These are phyloP conservation scores for Fusarium pininemorale DNA, from an alignment of 2,329 filamentous ascomycete species.

Conservation along the genomic window DNA sequence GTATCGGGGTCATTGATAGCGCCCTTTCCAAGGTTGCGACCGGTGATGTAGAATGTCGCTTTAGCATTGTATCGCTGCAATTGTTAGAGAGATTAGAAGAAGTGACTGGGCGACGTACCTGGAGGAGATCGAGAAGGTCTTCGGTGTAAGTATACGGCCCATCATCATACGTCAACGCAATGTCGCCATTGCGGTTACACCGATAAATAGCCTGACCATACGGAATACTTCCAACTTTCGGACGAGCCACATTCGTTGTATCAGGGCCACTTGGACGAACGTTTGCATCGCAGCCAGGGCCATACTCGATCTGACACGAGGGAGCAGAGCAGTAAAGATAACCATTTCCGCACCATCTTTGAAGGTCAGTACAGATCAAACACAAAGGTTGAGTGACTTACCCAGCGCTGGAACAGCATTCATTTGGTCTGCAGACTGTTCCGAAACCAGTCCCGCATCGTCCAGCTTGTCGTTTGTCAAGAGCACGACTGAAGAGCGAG, in stretches of 20 bases:
- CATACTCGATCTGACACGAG: slow-evolving; percentile 68
- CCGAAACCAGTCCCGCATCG: slow-evolving; percentile 54
- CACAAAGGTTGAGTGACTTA: slow-evolving; percentile 23
- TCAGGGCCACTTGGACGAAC: slow-evolving; percentile 60
- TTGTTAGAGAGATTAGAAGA: not conserved
- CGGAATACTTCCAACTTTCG: slow-evolving; percentile 61
- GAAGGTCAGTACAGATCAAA: not conserved
- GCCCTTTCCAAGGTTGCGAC: slow-evolving; percentile 51
- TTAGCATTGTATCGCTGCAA: slow-evolving; percentile 46
- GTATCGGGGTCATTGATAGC: slow-evolving; percentile 52
- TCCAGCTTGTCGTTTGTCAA: slow-evolving; percentile 46
- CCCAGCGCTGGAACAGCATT: slow-evolving; percentile 57
- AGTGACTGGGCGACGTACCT: slow-evolving; percentile 2
- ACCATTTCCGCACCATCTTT: slow-evolving; percentile 64
- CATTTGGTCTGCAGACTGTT: slow-evolving; percentile 45
- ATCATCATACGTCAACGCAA: slow-evolving; percentile 59
- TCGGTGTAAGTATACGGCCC: slow-evolving; percentile 55
- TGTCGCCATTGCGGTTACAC: slow-evolving; percentile 47
- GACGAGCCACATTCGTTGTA: slow-evolving; percentile 61
- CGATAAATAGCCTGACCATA: slow-evolving; percentile 64
- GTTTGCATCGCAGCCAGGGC: slow-evolving; percentile 70
- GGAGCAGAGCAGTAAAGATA: slow-evolving; percentile 68
- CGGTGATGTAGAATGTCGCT: slow-evolving; percentile 52
- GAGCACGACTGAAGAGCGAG: not conserved
- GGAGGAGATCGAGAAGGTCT: slow-evolving; percentile 52